A percentile compares a stretch with the other conserved stretches of the same genome.
These are phyloP conservation scores for Pistacia integerrima DNA, from an alignment of 345 rosid species.

Conservation along the genomic window DNA sequence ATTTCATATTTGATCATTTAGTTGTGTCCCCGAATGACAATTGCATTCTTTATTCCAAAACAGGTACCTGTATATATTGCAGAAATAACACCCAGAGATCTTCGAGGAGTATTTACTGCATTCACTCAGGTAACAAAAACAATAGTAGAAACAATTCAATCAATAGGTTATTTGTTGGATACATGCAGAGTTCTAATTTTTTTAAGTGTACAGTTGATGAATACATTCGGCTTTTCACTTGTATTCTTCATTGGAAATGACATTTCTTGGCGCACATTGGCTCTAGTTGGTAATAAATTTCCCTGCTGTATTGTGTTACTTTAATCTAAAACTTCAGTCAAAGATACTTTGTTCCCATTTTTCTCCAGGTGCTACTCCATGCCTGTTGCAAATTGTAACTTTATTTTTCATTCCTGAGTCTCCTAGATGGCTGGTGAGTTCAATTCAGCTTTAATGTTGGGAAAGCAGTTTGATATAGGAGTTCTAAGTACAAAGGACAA, in stretches of 20 bases:
- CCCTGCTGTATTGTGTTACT: background rate
- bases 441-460: background rate
- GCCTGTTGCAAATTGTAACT: constrained; percentile 32
- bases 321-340: background rate
- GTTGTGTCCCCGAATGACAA: background rate
- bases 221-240: constrained; percentile 26
- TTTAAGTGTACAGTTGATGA: constrained; percentile 25
- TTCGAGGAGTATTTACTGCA: constrained; percentile 33
- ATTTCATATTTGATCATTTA: background rate
- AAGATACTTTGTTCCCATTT: background rate
- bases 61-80: constrained; percentile 52
- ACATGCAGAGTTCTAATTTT: background rate
- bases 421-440: constrained; percentile 61
- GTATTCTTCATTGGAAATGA: constrained; percentile 32
- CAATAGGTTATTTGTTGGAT: background rate
- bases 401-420: constrained; percentile 52
- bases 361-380: constrained; percentile 38
- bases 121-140: constrained; percentile 25
- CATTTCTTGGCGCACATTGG: constrained; percentile 42
- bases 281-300: constrained; percentile 27
- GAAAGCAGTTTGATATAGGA: too few species aligned
- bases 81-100: constrained; percentile 40
- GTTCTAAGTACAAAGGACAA: background rate
- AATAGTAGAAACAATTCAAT: too few species aligned
- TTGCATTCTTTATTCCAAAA: background rate